Base-by-base conservation (phyloP, 176 grass and related monocot species). In the Cocos nucifera region DNA sequence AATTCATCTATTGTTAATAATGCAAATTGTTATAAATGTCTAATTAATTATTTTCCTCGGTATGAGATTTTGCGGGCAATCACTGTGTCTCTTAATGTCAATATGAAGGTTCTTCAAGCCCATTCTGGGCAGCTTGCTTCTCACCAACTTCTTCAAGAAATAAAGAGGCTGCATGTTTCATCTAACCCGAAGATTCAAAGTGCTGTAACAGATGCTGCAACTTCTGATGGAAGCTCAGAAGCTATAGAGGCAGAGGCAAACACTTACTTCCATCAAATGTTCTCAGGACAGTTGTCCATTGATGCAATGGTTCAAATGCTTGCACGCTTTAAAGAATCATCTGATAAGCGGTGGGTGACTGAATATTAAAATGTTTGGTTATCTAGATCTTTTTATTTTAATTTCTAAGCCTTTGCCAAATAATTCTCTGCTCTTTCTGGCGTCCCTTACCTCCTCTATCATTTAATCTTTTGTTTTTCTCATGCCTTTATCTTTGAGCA, bases 251-350 rank as follows among this genome's bases (percentile, higher is more conserved):
- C 54, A 50, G 83, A 85, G 58, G 83, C 83, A 35, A 90, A 96
- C 61, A 56, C 52, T 66, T 90, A 90, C 74, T 96, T 96, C 75
- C 86, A 80, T 35, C 87, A 96, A 62, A 87, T 96, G 92, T 96
- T 96, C 71, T 81, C 87, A 75, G 92, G 75, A 54, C 80, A 90
- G 61, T 76, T 96, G 61, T 78, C 52, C 72, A 67, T 80, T 71
- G 92, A 96, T 61, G 72, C 79, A 68, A 96, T 90, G 80, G 68
- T 96, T 71, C 83, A 96, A 75, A 96, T 85, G 87, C 92, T 96
- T 69, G 50, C 69, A 61, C 80, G 83, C 56, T 96, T 90, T 69
- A 90, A 90, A 81, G 92, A 96, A 73, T 96, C 92, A 56, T 75
- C 79, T 73, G 87, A 85, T 44, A 78, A 88, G 62, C 80, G 86